Evolutionary conservation across 2,329 filamentous ascomycete species (phyloP), one percentile per base, ranked within the genome.

Genomic region (Ascochyta viciae-villosae): DNA sequence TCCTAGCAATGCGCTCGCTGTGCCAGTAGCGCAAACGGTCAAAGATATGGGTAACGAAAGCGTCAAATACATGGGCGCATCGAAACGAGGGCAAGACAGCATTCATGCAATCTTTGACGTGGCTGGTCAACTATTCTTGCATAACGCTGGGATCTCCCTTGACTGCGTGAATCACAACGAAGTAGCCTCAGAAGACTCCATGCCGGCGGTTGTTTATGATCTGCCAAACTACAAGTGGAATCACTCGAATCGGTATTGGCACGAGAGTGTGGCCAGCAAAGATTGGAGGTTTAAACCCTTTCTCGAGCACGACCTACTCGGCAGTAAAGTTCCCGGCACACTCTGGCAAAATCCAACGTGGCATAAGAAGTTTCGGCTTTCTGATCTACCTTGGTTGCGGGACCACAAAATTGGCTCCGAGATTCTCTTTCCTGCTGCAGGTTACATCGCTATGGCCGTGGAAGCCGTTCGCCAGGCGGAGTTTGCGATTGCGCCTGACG

Each of bases 221-320:
- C 67, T 76, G 1, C 74, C 75, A 3, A 58, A 58, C 4, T 77
- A 77, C 38, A 56, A 64, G 0, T 77, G 71, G 67, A 71, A 76
- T 49, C 73, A 75, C 50, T 54, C 63, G 4, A 61, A 57, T 7
- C 50, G 56, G 12, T 72, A 68, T 56, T 75, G 70, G 70, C 51
- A 52, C 33, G 68, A 72, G 41, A 19, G 19, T 19, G 19, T 19
- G 19, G 19, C 19, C 19, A 19, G 19, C 19, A 19, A 19, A 19
- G 19, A 19, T 19, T 19, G 19, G 19, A 19, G 19, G 3, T 19
- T 19, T 19, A 19, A 19, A 19, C 19, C 19, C 19, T 19, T 19
- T 19, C 19, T 19, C 19, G 19, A 19, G 19, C 19, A 19, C 19
- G 19, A 19, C 19, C 19, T 19, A 19, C 19, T 19, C 19, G 19